Conservation (phyloP, 2,329 filamentous ascomycete species). For the Aureobasidium subglaciale region DNA sequence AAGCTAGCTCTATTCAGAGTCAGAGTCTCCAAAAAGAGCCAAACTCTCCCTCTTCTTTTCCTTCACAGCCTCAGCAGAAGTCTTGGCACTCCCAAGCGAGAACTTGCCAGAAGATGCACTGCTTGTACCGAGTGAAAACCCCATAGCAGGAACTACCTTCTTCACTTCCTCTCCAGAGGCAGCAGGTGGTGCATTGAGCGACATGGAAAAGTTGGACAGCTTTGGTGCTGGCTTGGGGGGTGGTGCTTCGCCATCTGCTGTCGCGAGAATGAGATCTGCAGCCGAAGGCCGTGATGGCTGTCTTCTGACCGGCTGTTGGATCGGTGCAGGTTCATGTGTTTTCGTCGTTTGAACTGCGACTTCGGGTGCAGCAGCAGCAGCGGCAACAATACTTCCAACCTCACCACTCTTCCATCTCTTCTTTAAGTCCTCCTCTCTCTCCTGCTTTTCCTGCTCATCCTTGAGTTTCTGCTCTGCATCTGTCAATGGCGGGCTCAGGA, state of each 20-base stretch:
- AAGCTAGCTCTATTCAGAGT: conserved; percentile 37
- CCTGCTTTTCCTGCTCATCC: conserved; percentile 32
- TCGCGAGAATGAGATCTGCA: conserved; percentile 18
- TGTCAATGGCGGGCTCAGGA: conserved; percentile 60
- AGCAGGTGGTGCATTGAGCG: conserved; percentile 8
- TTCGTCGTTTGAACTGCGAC: conserved; percentile 15
- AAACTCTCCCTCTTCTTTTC: conserved; percentile 61
- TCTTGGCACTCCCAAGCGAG: not conserved
- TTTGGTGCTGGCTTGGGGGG: conserved; percentile 19
- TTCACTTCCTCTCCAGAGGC: not conserved
- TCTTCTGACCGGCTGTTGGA: conserved; percentile 36
- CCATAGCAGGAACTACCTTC: conserved; percentile 20
- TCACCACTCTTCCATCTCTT: conserved; percentile 40
- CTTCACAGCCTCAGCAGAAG: conserved; percentile 24
- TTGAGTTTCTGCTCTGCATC: conserved; percentile 33
- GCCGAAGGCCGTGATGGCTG: conserved; percentile 23
- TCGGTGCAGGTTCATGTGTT: conserved; percentile 16
- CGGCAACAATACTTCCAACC: conserved; percentile 21
- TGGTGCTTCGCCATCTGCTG: conserved; percentile 8
- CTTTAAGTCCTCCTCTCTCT: conserved; percentile 38
- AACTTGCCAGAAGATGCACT: not conserved
- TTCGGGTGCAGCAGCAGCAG: conserved; percentile 22
- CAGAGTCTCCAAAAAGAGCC: conserved; percentile 82
- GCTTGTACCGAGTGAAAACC: conserved; percentile 21
- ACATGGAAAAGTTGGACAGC: conserved; percentile 20